phyloP scores from a whole-genome alignment of 345 rosid genomes.

The Durio zibethinus region DNA sequence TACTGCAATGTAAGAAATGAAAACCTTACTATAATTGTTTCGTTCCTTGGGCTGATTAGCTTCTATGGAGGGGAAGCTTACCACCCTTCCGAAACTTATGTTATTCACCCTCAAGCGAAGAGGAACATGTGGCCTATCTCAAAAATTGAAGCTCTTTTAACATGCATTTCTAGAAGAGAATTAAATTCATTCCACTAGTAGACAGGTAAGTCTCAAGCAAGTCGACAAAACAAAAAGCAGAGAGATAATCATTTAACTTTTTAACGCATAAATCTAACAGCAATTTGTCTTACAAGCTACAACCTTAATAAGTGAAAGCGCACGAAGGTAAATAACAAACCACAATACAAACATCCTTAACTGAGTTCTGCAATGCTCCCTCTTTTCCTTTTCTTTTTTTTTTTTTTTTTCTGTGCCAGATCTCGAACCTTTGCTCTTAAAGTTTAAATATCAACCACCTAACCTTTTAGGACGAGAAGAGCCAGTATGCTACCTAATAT shows the following conservation, averaged over 20 bases:
- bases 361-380: background rate
- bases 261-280: background rate
- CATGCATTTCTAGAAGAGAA: background rate
- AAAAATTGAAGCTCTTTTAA: background rate
- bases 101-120: background rate
- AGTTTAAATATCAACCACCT: too few species aligned
- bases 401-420: too few species aligned
- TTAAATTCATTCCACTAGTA: background rate
- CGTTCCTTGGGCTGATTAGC: background rate
- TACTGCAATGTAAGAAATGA: background rate
- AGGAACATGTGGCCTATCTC: background rate
- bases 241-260: background rate
- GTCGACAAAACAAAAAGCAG: background rate
- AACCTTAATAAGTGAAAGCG: background rate
- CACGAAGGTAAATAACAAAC: background rate
- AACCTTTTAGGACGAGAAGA: too few species aligned
- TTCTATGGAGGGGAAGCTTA: background rate
- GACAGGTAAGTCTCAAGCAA: background rate
- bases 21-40: background rate
- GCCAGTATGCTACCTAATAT: too few species aligned
- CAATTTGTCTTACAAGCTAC: background rate
- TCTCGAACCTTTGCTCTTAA: too few species aligned
- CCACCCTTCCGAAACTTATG: background rate
- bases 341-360: background rate
- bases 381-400: too few species aligned